Evolutionary conservation across 805 yeast genomes (phyloP), one percentile per base, ranked within the genome.

Genomic region (Candida schatavii): DNA sequence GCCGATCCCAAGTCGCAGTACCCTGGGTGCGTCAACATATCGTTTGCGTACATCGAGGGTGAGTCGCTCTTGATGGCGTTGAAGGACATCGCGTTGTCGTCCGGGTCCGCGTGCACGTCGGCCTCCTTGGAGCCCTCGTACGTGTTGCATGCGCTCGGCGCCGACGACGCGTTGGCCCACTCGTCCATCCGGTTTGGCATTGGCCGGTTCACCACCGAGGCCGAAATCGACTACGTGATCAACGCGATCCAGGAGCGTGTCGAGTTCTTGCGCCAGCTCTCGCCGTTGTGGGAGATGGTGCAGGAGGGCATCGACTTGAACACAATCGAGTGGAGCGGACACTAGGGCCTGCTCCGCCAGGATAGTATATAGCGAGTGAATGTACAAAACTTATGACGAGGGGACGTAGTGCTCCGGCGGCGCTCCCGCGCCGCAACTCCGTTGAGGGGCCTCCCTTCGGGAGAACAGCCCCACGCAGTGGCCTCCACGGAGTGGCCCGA

Each of bases 211-310:
- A 91, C 98, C 39, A 93, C 99, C 13, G 97, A 90, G 55, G 95
- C 80, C 39, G 99, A 93, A 68, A 79, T 93, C 41, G 98, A 93
- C 61, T 93, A 90, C 59, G 99, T 93, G 37, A 75, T 93, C 49
- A 73, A 84, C 45, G 96, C 97, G 11, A 88, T 93, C 44, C 74
- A 80, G 43, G 90, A 88, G 62, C 81, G 97, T 66, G 98, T 93
- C 42, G 83, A 82, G 49, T 88, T 88, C 68, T 77, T 93, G 61
- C 81, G 99, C 67, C 91, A 89, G 58, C 75, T 93, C 68, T 82
- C 93, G 44, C 99, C 99, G 37, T 74, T 93, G 55, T 93, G 98
- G 98, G 99, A 93, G 71, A 90, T 93, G 98, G 96, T 88, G 44
- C 96, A 93, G 67, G 98, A 93, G 51, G 99, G 99, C 52, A 91